A percentile compares a stretch with the other conserved stretches of the same genome.
phyloP scores from a whole-genome alignment of 768 basidiomycete genomes.

The Collybiopsis luxurians region DNA sequence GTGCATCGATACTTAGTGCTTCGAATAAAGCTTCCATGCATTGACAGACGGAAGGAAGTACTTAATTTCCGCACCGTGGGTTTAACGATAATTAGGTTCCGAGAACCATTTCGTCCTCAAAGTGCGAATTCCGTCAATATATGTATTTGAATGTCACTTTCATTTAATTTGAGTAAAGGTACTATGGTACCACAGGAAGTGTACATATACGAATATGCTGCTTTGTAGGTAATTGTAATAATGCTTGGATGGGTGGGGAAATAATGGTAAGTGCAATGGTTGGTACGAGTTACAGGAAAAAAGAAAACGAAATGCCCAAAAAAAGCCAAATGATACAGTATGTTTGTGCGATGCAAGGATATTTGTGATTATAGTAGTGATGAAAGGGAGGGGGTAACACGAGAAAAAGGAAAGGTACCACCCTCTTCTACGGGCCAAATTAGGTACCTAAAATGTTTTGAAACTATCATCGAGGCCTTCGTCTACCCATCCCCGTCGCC shows the following conservation, averaged over 20 bases:
- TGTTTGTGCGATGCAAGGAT: not conserved
- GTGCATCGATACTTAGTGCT: too few species aligned
- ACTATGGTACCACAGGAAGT: not conserved
- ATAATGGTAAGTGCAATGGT: conserved; percentile 1
- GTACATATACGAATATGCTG: conserved; percentile 1
- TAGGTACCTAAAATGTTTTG: not conserved
- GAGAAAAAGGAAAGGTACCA: not conserved
- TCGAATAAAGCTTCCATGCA: too few species aligned
- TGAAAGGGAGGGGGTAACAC: not conserved
- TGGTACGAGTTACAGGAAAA: not conserved
- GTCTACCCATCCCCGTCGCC: not conserved
- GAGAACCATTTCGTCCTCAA: not conserved
- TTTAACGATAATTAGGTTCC: too few species aligned
- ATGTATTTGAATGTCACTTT: not conserved
- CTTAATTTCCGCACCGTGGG: too few species aligned
- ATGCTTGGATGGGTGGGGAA: conserved; percentile 3
- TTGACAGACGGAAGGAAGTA: too few species aligned
- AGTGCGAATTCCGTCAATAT: not conserved
- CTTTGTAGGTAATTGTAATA: not conserved
- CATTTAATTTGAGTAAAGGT: not conserved
- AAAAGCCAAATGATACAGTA: conserved; percentile 9
- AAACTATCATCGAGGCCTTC: not conserved
- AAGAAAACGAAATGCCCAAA: conserved; percentile 2
- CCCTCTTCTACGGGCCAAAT: not conserved
- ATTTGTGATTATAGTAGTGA: too few species aligned